Base-by-base conservation (phyloP, 2,329 filamentous ascomycete species). In the Aspergillus tamarii region DNA sequence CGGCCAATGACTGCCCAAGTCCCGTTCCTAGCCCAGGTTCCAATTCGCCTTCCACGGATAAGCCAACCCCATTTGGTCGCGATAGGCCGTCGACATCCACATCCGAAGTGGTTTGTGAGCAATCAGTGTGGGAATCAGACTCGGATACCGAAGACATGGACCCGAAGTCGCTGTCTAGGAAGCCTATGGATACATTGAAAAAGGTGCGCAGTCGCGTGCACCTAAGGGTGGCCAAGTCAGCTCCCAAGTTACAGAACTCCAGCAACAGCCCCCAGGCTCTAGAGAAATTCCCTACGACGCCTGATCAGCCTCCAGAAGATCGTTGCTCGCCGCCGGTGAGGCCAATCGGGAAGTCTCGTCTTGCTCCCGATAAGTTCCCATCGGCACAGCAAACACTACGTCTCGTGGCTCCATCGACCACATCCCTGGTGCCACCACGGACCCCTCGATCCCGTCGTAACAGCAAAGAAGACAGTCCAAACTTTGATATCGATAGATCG, bases 51-150 rank as follows among this genome's bases (percentile, higher is more conserved):
- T 70, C 72, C 0, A 72, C 76, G 43, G 72, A 75, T 2, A 70
- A 72, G 9, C 71, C 73, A 30, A 69, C 66, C 57, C 68, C 68
- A 32, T 74, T 72, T 8, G 55, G 39, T 1, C 73, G 72, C 61
- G 72, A 76, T 14, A 61, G 76, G 6, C 74, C 76, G 1, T 77
- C 75, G 0, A 78, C 71, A 2, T 77, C 76, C 1, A 69, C 73
- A 0, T 74, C 74, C 8, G 76, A 78, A 28, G 70, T 68, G 7
- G 66, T 73, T 57, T 72, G 70, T 26, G 77, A 79, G 60, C 77
- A 78, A 21, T 79, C 77, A 0, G 76, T 79, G 0, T 79, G 77
- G 77, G 77, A 79, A 53, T 78, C 77, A 0, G 77, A 79, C 54
- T 79, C 77, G 0, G 77, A 79, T 21, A 72, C 66, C 7, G 77